Evolutionary conservation across 1,139 yeast genomes (phyloP), one percentile per base, ranked within the genome.

Genomic region (Geotrichum citri-aurantii): DNA sequence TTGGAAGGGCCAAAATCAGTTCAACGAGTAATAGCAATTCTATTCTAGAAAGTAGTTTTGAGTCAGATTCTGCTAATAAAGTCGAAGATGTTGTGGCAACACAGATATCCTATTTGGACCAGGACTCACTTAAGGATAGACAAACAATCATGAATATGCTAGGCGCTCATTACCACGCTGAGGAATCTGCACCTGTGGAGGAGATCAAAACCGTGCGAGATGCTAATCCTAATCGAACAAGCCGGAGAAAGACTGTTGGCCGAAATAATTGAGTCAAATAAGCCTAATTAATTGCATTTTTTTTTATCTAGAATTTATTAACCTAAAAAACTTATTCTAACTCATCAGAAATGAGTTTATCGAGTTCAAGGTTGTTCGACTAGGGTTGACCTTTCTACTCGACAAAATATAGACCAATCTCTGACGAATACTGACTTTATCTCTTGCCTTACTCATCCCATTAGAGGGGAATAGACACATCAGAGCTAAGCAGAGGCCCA

Each of bases 351-450:
- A 72, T 1, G 70, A 55, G 40, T 68, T 68, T 24, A 68, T 65
- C 2, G 71, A 56, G 57, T 87, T 93, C 48, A 89, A 73, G 0
- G 95, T 86, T 29, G 88, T 83, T 57, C 97, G 75, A 61, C 92
- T 84, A 0, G 96, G 96, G 62, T 88, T 88, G 8, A 81, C 81
- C 52, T 78, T 80, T 24, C 78, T 71, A 2, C 73, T 65, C 3
- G 76, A 72, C 26, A 79, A 76, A 5, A 89, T 66, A 57, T 71
- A 70, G 1, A 84, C 81, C 51, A 88, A 71, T 60, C 86, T 85
- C 63, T 78, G 79, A 59, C 83, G 80, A 8, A 90, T 80, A 3
- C 48, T 77, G 72, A 12, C 77, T 71, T 55, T 71, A 54, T 63
- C 63, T 31, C 66, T 68, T 6, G 65, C 58, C 10, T 64, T 62